These are phyloP conservation scores for Calonectria naviculata DNA, from an alignment of 2,329 filamentous ascomycete genomes.

Conservation along the genomic window DNA sequence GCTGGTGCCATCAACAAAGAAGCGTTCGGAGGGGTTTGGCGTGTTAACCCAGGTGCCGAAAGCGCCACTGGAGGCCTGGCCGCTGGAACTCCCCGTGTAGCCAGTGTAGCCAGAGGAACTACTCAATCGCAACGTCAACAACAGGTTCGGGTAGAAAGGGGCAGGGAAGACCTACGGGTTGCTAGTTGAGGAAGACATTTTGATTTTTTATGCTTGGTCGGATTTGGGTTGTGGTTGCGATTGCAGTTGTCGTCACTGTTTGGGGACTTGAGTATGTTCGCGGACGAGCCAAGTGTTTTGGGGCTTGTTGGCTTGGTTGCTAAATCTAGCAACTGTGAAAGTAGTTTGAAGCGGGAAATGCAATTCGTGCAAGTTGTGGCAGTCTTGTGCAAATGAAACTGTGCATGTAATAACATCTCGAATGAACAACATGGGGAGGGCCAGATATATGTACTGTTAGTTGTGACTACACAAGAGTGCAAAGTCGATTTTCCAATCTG, in stretches of 20 bases:
- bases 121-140: neutral
- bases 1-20: conserved; percentile 24
- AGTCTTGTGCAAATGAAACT: neutral
- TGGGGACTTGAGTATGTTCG: too few species aligned
- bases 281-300: too few species aligned
- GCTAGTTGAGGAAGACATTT: neutral
- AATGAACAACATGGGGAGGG: neutral
- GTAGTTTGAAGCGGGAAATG: too few species aligned
- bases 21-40: conserved; percentile 23
- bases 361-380: neutral
- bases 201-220: too few species aligned
- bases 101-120: neutral
- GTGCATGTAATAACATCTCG: neutral
- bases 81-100: conserved; percentile 15
- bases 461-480: neutral
- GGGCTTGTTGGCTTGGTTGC: too few species aligned
- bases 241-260: neutral
- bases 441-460: neutral
- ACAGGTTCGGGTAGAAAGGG: neutral
- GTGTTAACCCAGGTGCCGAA: conserved; percentile 24
- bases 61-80: conserved; percentile 1
- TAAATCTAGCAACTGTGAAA: too few species aligned
- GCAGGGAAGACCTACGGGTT: neutral
- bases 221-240: neutral
- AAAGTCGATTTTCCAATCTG: neutral